Percentiles rank a stretch among this genome's conserved stretches.
These are phyloP conservation scores for Phytophthora sansomeana DNA, from an alignment of 352 stramenopile species.

Conservation along the genomic window DNA sequence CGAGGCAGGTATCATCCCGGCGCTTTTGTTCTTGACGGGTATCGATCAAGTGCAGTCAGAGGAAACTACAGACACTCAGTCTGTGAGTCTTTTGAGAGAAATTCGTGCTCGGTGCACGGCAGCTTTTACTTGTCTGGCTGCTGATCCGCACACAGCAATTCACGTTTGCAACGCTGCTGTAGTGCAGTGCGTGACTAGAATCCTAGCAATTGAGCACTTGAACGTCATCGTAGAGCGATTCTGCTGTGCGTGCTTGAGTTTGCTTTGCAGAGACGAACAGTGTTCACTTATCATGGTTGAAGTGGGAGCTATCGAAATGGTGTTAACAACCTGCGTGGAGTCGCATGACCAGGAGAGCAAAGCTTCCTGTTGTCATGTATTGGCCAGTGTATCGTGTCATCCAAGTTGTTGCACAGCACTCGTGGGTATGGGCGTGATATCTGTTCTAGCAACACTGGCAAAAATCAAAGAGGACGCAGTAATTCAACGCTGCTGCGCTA, in stretches of 20 bases:
- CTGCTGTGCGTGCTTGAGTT: constrained; percentile 75
- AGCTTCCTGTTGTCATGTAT: constrained; percentile 75
- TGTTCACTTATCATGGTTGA: constrained; percentile 65
- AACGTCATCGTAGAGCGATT: constrained; percentile 74
- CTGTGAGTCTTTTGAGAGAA: constrained; percentile 37
- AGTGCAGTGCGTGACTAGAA: constrained; percentile 60
- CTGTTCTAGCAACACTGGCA: constrained; percentile 63
- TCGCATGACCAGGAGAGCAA: constrained; percentile 74
- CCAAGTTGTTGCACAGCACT: constrained; percentile 63
- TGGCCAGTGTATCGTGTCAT: constrained; percentile 81
- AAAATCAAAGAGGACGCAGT: constrained; percentile 54
- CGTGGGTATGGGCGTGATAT: constrained; percentile 58
- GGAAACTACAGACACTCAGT: not conserved
- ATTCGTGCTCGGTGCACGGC: constrained; percentile 72
- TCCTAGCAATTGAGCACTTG: constrained; percentile 56
- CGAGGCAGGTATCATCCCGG: constrained; percentile 60
- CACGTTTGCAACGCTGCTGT: constrained; percentile 60
- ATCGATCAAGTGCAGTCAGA: constrained; percentile 11
- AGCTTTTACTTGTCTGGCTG: constrained; percentile 67
- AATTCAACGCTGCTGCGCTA: constrained; percentile 75
- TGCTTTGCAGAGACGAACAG: constrained; percentile 74
- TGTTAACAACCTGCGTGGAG: constrained; percentile 68
- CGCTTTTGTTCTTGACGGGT: constrained; percentile 62
- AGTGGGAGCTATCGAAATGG: constrained; percentile 56
- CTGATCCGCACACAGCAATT: constrained; percentile 43